A percentile compares a stretch with the other conserved stretches of the same genome.
These are phyloP conservation scores for Suillus paluster DNA, from an alignment of 768 basidiomycete genomes.

Conservation along the genomic window DNA sequence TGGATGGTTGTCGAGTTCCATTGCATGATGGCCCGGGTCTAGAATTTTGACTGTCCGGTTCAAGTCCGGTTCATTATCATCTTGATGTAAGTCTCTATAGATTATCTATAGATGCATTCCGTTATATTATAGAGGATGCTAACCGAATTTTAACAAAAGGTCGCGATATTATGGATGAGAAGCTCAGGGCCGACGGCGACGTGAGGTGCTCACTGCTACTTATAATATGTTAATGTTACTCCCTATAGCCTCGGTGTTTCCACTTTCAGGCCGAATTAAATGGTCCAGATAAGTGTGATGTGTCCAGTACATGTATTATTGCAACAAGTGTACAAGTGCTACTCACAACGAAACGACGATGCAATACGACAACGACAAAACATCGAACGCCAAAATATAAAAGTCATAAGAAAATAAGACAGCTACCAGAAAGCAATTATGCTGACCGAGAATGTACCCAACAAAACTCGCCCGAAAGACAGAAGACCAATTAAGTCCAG, in stretches of 20 bases:
- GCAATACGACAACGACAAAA: constrained; percentile 28
- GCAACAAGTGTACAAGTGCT: constrained; percentile 28
- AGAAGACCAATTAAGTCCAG: constrained; percentile 36
- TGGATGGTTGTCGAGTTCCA: background rate
- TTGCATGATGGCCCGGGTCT: background rate
- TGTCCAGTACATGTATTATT: constrained; percentile 12
- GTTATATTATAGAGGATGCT: background rate
- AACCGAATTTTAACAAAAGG: background rate
- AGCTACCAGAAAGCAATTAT: constrained; percentile 38
- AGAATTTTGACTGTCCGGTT: background rate
- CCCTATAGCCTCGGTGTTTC: background rate
- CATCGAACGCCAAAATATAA: constrained; percentile 34
- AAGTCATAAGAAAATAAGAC: constrained; percentile 28
- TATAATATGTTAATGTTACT: background rate
- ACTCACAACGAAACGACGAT: constrained; percentile 33
- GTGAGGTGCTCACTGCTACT: background rate
- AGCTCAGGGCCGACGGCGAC: constrained; percentile 18
- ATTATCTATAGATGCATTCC: too few species aligned
- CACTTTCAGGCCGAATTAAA: background rate
- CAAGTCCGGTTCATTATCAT: too few species aligned
- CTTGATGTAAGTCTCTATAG: too few species aligned
- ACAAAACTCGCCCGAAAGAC: constrained; percentile 32
- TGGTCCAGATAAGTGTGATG: background rate
- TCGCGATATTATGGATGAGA: background rate
- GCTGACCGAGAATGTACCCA: constrained; percentile 33